Conservation (phyloP, 1,284 basidiomycete genomes). For the Ustilago cynodontis region DNA sequence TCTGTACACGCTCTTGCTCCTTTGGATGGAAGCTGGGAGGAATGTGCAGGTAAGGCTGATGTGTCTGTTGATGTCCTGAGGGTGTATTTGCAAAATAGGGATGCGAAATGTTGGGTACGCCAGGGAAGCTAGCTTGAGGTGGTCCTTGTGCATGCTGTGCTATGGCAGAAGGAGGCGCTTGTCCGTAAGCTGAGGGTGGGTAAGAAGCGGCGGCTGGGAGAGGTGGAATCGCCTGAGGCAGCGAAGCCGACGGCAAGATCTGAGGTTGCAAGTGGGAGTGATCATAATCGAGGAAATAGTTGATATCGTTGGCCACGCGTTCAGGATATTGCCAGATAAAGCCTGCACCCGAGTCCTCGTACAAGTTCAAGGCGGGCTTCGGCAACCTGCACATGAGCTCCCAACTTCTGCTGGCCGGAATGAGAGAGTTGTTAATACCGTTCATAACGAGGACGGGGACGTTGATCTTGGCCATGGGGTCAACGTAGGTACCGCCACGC, state of each 20-base stretch:
- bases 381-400: constrained; percentile 43
- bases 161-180: neutral
- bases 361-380: constrained; percentile 30
- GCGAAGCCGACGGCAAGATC: constrained; percentile 33
- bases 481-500: constrained; percentile 23
- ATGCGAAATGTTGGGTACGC: constrained; percentile 18
- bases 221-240: constrained; percentile 14
- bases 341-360: constrained; percentile 39
- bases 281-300: constrained; percentile 37
- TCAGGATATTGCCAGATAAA: constrained; percentile 47
- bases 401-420: constrained; percentile 46
- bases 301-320: constrained; percentile 41
- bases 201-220: neutral
- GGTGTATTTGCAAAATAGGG: constrained; percentile 29
- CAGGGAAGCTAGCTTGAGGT: constrained; percentile 4
- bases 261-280: constrained; percentile 36
- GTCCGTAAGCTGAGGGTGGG: neutral
- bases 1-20: constrained; percentile 16
- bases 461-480: constrained; percentile 45
- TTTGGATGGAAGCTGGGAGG: constrained; percentile 11
- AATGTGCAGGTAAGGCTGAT: constrained; percentile 17
- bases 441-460: constrained; percentile 43
- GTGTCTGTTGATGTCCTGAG: constrained; percentile 17
- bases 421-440: constrained; percentile 41
- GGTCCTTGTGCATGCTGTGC: neutral